Conservation (phyloP, 129 eudicot species). For the Chrysanthemum lavandulifolium region DNA sequence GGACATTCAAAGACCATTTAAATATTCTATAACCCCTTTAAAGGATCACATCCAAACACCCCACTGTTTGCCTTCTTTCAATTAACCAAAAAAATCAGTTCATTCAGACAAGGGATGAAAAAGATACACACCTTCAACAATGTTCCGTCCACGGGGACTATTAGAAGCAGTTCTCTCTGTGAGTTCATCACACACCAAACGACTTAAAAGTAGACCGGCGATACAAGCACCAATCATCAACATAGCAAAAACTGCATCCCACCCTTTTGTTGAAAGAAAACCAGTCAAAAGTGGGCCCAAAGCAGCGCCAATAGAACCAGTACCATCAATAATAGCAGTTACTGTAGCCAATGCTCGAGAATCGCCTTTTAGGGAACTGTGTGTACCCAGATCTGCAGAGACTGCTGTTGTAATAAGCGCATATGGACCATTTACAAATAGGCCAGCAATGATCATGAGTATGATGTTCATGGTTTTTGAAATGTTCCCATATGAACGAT, state of each 20-base stretch:
- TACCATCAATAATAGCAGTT: conserved; percentile 94
- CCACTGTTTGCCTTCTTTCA: background rate
- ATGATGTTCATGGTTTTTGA: conserved; percentile 56
- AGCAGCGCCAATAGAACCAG: conserved; percentile 95
- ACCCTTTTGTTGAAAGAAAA: conserved; percentile 71
- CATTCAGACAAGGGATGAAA: background rate
- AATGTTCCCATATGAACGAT: conserved; percentile 64
- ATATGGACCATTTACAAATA: conserved; percentile 93
- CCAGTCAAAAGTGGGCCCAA: conserved; percentile 90
- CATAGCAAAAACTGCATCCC: conserved; percentile 85
- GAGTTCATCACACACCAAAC: conserved; percentile 57
- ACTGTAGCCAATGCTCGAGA: conserved; percentile 94
- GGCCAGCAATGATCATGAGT: conserved; percentile 80
- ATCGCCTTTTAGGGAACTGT: conserved; percentile 74
- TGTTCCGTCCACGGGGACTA: conserved; percentile 25
- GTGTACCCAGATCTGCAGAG: conserved; percentile 96
- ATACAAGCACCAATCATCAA: conserved; percentile 65
- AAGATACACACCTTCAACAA: conserved; percentile 33
- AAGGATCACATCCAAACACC: background rate
- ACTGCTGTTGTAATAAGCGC: conserved; percentile 97
- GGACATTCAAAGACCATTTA: no score
- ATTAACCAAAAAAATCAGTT: no score
- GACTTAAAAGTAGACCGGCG: conserved; percentile 78
- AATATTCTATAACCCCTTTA: no score
- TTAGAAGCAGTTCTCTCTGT: conserved; percentile 34